These are phyloP conservation scores for Hyphopichia homilentoma DNA, from an alignment of 805 yeast species.

Conservation along the genomic window DNA sequence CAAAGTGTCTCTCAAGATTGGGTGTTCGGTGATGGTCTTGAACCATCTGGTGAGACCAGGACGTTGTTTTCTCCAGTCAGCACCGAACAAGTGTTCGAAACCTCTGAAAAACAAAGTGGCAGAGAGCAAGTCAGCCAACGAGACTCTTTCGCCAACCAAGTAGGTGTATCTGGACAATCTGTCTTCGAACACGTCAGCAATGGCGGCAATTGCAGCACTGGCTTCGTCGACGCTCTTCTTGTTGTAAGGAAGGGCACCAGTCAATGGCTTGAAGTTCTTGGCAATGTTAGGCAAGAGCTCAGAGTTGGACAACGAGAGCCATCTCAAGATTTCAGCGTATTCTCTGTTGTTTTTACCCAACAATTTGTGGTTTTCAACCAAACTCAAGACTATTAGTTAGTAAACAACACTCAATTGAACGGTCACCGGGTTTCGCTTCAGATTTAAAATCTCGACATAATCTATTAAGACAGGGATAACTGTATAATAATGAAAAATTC, in stretches of 20 bases:
- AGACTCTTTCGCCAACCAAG: constrained; percentile 59
- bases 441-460: constrained; percentile 64
- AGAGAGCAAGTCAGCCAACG: constrained; percentile 58
- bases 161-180: constrained; percentile 60
- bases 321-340: constrained; percentile 63
- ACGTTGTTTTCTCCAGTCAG: constrained; percentile 58
- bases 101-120: constrained; percentile 52
- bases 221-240: constrained; percentile 60
- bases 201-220: constrained; percentile 31
- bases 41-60: constrained; percentile 73
- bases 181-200: constrained; percentile 47
- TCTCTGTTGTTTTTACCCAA: constrained; percentile 66
- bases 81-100: constrained; percentile 57
- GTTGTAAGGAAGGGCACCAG: constrained; percentile 72
- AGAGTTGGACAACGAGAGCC: constrained; percentile 73
- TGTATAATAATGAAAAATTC: constrained; percentile 49
- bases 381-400: constrained; percentile 33
- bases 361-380: constrained; percentile 42
- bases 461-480: constrained; percentile 86
- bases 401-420: constrained; percentile 1
- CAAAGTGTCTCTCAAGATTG: constrained; percentile 46
- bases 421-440: constrained; percentile 30
- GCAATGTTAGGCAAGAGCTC: constrained; percentile 54
- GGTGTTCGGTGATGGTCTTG: constrained; percentile 47
- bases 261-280: constrained; percentile 53